These are phyloP conservation scores for Clavariopsis aquatica DNA, from an alignment of 495 filamentous ascomycete genomes.

Conservation along the genomic window DNA sequence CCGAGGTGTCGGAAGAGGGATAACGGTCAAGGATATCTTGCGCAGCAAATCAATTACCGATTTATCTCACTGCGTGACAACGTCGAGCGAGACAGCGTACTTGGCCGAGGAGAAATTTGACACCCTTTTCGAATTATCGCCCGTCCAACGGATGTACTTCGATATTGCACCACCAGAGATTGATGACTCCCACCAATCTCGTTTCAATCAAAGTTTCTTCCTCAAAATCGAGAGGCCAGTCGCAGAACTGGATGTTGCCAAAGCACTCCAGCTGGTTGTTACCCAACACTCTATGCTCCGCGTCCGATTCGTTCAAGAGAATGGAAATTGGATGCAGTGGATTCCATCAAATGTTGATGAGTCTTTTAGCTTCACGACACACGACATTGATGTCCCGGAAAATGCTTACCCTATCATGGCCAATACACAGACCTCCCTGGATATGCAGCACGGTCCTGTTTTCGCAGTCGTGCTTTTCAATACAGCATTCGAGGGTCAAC, in stretches of 20 bases:
- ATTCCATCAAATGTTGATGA: constrained; percentile 29
- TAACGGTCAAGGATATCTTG: constrained; percentile 34
- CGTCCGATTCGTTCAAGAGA: constrained; percentile 25
- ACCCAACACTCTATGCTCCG: constrained; percentile 34
- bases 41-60: constrained; percentile 35
- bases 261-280: constrained; percentile 28
- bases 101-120: constrained; percentile 25
- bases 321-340: constrained; percentile 28
- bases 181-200: constrained; percentile 19
- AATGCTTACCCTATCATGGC: constrained; percentile 24
- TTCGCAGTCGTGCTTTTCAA: constrained; percentile 36
- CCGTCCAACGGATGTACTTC: constrained; percentile 36
- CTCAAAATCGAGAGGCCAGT: constrained; percentile 27
- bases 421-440: constrained; percentile 21
- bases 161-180: constrained; percentile 40
- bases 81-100: constrained; percentile 12
- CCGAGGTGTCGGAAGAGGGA: constrained; percentile 17
- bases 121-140: constrained; percentile 31
- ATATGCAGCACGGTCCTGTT: constrained; percentile 26
- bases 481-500: constrained; percentile 19
- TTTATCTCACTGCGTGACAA: constrained; percentile 22
- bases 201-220: constrained; percentile 37
- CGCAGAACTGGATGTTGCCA: constrained; percentile 10
- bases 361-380: constrained; percentile 22
- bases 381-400: constrained; percentile 14